These are phyloP conservation scores for Aspergillus campestris DNA, from an alignment of 495 filamentous ascomycete genomes.

Conservation along the genomic window DNA sequence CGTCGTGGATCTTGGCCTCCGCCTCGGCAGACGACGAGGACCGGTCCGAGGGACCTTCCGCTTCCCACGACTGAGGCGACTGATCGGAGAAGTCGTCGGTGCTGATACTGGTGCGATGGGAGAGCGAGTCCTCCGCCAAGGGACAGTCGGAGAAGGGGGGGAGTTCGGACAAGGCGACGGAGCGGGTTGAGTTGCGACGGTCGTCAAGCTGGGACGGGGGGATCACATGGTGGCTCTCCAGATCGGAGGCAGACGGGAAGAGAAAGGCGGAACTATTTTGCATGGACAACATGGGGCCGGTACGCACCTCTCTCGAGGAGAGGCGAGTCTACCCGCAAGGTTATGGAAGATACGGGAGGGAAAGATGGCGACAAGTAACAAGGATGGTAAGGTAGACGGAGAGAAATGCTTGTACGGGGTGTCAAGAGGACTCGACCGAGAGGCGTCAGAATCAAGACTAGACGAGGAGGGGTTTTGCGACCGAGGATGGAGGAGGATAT, in stretches of 20 bases:
- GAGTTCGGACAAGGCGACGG: constrained; percentile 16
- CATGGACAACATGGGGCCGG: constrained; percentile 39
- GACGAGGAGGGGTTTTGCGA: too few relatives aligned
- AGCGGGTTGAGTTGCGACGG: constrained; percentile 12
- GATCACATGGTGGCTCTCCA: constrained; percentile 11
- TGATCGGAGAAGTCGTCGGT: constrained; percentile 31
- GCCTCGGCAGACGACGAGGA: constrained; percentile 16
- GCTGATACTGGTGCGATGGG: constrained; percentile 28
- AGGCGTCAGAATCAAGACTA: too few relatives aligned
- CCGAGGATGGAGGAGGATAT: too few relatives aligned
- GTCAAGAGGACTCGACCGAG: too few relatives aligned
- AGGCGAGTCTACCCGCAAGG: too few relatives aligned
- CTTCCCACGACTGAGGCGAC: constrained; percentile 28
- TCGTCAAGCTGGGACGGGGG: not conserved
- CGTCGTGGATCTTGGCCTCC: constrained; percentile 15
- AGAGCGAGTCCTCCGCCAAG: constrained; percentile 22
- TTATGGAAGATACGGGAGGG: not conserved
- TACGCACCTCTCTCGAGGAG: constrained; percentile 2
- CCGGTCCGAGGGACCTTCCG: constrained; percentile 15
- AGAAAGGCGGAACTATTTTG: constrained; percentile 23
- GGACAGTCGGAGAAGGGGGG: constrained; percentile 15
- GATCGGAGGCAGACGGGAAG: constrained; percentile 10
- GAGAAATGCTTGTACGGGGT: too few relatives aligned
- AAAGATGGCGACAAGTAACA: not conserved
- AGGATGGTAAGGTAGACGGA: constrained; percentile 1